Evolutionary conservation across 345 rosid species (phyloP).

Genomic region (Acer saccharum): DNA sequence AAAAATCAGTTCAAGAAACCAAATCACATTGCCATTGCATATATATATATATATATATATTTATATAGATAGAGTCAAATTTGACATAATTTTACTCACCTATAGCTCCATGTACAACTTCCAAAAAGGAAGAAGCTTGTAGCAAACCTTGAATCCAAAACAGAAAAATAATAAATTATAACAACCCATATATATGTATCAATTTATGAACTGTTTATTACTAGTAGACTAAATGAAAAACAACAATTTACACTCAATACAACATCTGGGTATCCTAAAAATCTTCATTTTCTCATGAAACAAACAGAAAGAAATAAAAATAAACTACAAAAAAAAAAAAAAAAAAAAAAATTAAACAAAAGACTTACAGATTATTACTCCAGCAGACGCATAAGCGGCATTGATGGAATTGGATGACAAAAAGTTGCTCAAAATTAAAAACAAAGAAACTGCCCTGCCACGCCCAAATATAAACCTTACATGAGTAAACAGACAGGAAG

Average conservation of each 20-base stretch:
- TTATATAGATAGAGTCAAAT: not conserved
- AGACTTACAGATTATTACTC: conserved; percentile 60
- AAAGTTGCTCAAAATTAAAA: conserved; percentile 36
- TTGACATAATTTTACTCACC: conserved; percentile 36
- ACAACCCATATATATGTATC: not conserved
- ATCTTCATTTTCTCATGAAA: not conserved
- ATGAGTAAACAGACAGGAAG: not conserved
- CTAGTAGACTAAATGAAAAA: too few relatives aligned
- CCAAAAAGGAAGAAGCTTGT: conserved; percentile 61
- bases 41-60: too few relatives aligned
- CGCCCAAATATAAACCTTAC: conserved; percentile 1
- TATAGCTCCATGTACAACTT: conserved; percentile 80
- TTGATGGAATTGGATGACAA: conserved; percentile 38
- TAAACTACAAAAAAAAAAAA: not conserved
- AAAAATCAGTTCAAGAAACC: not conserved
- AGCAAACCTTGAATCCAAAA: conserved; percentile 48
- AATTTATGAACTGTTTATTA: not conserved
- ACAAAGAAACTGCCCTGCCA: conserved; percentile 56
- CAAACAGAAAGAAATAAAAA: not conserved
- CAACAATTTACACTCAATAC: too few relatives aligned
- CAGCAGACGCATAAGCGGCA: conserved; percentile 69
- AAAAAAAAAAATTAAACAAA: not conserved
- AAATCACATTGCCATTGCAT: not conserved
- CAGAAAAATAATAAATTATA: not conserved
- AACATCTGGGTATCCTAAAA: not conserved